These are phyloP conservation scores for Apiospora kogelbergensis DNA, from an alignment of 2,329 filamentous ascomycete species.

Conservation along the genomic window DNA sequence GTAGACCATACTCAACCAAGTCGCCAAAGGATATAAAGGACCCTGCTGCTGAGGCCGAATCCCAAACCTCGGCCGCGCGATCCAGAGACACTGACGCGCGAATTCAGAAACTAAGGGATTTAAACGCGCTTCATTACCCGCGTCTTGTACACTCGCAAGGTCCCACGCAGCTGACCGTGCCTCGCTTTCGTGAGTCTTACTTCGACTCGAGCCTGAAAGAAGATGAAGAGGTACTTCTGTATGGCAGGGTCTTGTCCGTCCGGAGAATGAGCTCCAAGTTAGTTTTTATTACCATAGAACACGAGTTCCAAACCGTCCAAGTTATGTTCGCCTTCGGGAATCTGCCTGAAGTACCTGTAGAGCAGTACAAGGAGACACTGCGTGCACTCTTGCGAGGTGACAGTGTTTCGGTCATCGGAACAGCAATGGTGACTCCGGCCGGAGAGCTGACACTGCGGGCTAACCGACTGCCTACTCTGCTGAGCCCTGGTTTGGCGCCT, in stretches of 20 bases:
- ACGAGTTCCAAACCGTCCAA: conserved; percentile 73
- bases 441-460: conserved; percentile 77
- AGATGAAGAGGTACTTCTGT: conserved; percentile 30
- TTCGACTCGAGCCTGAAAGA: conserved; percentile 16
- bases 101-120: conserved; percentile 51
- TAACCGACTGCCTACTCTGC: conserved; percentile 64
- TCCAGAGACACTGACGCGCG: conserved; percentile 31
- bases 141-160: conserved; percentile 38
- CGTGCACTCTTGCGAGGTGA: conserved; percentile 77
- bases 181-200: conserved; percentile 32
- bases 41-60: not conserved
- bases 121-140: conserved; percentile 56
- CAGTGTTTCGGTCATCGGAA: conserved; percentile 65
- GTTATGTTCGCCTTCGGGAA: conserved; percentile 69
- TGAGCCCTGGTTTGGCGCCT: conserved; percentile 78
- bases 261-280: conserved; percentile 65
- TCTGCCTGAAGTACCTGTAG: conserved; percentile 35
- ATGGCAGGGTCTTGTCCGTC: conserved; percentile 31
- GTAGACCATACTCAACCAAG: conserved; percentile 12
- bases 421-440: conserved; percentile 65
- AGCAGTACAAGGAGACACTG: conserved; percentile 59
- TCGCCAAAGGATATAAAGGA: not conserved
- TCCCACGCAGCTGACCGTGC: conserved; percentile 35
- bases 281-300: conserved; percentile 78
- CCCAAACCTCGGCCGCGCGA: not conserved